Conservation (phyloP, 2,329 filamentous ascomycete species). For the Seiridium cupressi region DNA sequence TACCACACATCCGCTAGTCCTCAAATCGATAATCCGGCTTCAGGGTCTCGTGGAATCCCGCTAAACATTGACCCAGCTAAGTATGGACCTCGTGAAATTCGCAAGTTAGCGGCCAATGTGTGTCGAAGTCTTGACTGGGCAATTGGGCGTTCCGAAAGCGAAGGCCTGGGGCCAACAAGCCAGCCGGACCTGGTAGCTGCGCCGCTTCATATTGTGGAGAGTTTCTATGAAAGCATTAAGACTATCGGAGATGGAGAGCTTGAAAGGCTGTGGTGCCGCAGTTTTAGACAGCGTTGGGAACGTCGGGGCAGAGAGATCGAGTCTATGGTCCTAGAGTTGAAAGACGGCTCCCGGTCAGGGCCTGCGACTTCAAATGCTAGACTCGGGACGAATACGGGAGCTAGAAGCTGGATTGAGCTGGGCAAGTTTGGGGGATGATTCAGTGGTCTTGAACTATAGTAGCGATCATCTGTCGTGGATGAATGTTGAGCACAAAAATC, state of each 20-base stretch:
- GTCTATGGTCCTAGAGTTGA: neutral
- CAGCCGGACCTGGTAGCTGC: constrained; percentile 26
- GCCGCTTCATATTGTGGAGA: constrained; percentile 23
- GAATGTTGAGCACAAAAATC: no score
- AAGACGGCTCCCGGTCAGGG: neutral
- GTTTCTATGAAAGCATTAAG: constrained; percentile 22
- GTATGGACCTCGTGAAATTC: constrained; percentile 39
- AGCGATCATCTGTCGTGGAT: no score
- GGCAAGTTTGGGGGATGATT: constrained; percentile 17
- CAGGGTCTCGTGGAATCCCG: constrained; percentile 26
- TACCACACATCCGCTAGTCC: constrained; percentile 11
- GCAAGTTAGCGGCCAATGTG: constrained; percentile 45
- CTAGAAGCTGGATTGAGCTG: constrained; percentile 23
- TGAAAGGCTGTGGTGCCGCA: constrained; percentile 23
- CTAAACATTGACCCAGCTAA: constrained; percentile 36
- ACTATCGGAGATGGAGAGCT: constrained; percentile 19
- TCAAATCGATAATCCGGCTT: constrained; percentile 15
- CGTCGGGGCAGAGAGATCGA: constrained; percentile 15
- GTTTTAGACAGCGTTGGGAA: constrained; percentile 20
- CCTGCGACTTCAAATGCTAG: neutral
- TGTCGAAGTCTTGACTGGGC: constrained; percentile 51
- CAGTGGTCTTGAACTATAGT: no score
- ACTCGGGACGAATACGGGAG: neutral
- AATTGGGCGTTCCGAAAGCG: constrained; percentile 26
- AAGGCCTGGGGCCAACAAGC: neutral